phyloP scores from a whole-genome alignment of 495 filamentous ascomycete species.

The Poronia punctata region DNA sequence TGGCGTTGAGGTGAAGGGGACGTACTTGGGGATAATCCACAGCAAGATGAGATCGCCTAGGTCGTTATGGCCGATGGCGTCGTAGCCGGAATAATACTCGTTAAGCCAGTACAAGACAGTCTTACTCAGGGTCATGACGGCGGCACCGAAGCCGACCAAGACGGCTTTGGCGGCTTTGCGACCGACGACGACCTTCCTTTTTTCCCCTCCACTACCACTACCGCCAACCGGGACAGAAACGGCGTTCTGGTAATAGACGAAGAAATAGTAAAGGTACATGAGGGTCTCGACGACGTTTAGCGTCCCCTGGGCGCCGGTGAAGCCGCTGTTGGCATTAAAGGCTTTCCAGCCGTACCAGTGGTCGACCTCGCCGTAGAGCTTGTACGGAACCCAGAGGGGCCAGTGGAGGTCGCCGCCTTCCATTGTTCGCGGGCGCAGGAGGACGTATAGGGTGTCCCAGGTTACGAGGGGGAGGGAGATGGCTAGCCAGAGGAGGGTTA shows the following conservation, averaged over 20 bases:
- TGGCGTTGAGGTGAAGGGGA: slow-evolving; percentile 1
- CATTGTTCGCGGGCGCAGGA: slow-evolving; percentile 80
- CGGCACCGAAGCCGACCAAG: slow-evolving; percentile 59
- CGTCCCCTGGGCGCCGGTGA: slow-evolving; percentile 67
- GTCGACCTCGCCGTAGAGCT: slow-evolving; percentile 74
- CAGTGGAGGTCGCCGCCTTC: slow-evolving; percentile 67
- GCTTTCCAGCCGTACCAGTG: slow-evolving; percentile 80
- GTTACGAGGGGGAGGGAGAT: slow-evolving; percentile 73
- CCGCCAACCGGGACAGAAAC: slow-evolving; percentile 21
- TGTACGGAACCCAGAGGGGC: slow-evolving; percentile 73
- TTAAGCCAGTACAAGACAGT: slow-evolving; percentile 79
- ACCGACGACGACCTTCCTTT: slow-evolving; percentile 45
- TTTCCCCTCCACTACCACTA: slow-evolving; percentile 24
- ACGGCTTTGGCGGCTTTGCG: slow-evolving; percentile 54
- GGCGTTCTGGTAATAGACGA: slow-evolving; percentile 49
- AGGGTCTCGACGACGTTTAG: slow-evolving; percentile 69
- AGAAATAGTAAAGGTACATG: slow-evolving; percentile 65
- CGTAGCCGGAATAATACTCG: slow-evolving; percentile 69
- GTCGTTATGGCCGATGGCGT: slow-evolving; percentile 73
- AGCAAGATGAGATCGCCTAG: slow-evolving; percentile 48
- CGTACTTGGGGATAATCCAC: slow-evolving; percentile 82
- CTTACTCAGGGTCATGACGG: slow-evolving; percentile 81
- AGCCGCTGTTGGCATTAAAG: slow-evolving; percentile 64
- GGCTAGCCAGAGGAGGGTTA: slow-evolving; percentile 66
- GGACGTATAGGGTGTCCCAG: slow-evolving; percentile 78